phyloP scores from a whole-genome alignment of 352 stramenopile species.

The Phytophthora aleatoria region DNA sequence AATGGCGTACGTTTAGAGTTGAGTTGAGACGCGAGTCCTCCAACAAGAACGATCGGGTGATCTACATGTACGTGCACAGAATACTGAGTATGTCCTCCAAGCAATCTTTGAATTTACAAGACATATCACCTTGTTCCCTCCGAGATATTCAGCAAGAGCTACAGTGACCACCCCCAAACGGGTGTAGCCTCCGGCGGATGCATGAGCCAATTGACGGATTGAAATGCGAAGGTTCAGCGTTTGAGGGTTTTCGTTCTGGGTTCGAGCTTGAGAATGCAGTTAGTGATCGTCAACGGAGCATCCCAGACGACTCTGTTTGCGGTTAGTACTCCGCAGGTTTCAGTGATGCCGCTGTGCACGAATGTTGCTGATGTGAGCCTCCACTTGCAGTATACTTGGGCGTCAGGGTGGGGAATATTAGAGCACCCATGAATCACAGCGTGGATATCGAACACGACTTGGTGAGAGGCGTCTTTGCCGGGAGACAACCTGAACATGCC shows the following conservation, averaged over 20 bases:
- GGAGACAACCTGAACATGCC: too few relatives aligned
- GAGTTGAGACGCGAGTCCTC: constrained; percentile 33
- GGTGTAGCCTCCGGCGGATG: not conserved
- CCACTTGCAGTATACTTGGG: constrained; percentile 47
- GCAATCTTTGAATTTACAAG: too few relatives aligned
- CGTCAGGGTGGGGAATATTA: constrained; percentile 38
- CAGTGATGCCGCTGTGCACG: constrained; percentile 8
- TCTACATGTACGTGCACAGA: constrained; percentile 10
- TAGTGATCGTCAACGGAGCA: constrained; percentile 3
- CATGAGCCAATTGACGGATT: not conserved
- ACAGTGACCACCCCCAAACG: constrained; percentile 32
- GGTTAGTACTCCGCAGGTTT: constrained; percentile 26
- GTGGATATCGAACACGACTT: constrained; percentile 38
- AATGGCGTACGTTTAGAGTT: constrained; percentile 17
- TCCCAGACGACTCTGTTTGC: not conserved
- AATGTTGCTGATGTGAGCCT: constrained; percentile 26
- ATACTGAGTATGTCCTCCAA: too few relatives aligned
- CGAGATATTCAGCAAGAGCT: constrained; percentile 43
- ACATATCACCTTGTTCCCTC: constrained; percentile 7
- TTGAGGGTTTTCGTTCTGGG: constrained; percentile 10
- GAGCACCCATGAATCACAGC: constrained; percentile 39
- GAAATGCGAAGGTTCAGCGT: constrained; percentile 17
- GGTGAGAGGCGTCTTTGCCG: not conserved
- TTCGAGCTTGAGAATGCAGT: constrained; percentile 33
- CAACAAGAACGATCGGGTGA: constrained; percentile 24